These are phyloP conservation scores for Solanum pimpinellifolium DNA, from an alignment of 257 asterid species.

Conservation along the genomic window DNA sequence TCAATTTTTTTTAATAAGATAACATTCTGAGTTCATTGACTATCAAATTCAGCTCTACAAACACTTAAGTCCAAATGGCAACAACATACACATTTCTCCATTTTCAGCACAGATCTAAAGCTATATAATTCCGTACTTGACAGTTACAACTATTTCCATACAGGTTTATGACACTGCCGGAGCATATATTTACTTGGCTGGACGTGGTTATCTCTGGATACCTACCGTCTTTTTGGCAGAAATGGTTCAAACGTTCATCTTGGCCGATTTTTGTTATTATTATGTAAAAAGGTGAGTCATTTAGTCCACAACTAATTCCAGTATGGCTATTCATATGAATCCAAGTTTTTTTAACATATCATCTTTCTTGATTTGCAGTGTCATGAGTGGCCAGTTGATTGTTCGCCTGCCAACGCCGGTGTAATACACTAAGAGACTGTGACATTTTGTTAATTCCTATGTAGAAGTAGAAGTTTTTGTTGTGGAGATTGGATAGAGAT, in stretches of 20 bases:
- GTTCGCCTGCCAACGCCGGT: slow-evolving; percentile 49
- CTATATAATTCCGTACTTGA: not conserved
- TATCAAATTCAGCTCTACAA: not conserved
- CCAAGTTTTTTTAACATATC: not conserved
- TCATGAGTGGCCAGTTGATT: slow-evolving; percentile 54
- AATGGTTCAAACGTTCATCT: slow-evolving; percentile 74
- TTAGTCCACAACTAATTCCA: not conserved
- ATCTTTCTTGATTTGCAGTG: slow-evolving; percentile 38
- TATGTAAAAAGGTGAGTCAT: slow-evolving; percentile 63
- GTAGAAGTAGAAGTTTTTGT: not conserved
- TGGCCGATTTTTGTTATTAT: slow-evolving; percentile 88
- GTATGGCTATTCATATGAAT: not conserved
- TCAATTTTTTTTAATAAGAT: not conserved
- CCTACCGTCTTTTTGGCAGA: slow-evolving; percentile 63
- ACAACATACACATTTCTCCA: not conserved
- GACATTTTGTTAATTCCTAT: not conserved
- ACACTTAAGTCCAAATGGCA: not conserved
- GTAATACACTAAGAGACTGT: not conserved
- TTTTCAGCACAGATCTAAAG: not conserved
- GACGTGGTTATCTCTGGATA: slow-evolving; percentile 62
- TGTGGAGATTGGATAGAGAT: not conserved
- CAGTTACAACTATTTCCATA: not conserved
- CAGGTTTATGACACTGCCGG: slow-evolving; percentile 76
- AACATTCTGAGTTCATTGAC: not conserved
- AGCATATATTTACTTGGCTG: slow-evolving; percentile 36